Evolutionary conservation across 352 stramenopile species (phyloP), one percentile per base, ranked within the genome.

Genomic region (Globisporangium nodosum): DNA sequence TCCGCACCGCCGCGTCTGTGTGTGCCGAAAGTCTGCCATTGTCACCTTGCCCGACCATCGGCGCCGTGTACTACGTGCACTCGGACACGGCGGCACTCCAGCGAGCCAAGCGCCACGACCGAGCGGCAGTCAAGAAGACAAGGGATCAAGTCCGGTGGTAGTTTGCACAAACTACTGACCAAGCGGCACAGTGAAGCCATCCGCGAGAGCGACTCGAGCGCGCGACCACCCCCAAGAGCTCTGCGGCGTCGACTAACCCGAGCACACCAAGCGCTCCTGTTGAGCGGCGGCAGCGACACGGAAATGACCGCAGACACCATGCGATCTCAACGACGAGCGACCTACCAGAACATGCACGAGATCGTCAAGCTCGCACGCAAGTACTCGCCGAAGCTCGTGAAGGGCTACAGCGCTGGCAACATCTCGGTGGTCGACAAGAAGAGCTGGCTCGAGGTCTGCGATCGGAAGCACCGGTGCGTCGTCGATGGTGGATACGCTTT

Each of bases 341-440:
- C 74, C 6, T 92, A 88, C 54, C 80, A 90, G 64, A 92, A 89
- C 64, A 92, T 92, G 83, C 85, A 94, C 69, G 85, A 94, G 55
- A 89, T 93, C 60, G 81, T 92, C 65, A 93, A 91, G 61, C 70
- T 93, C 55, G 85, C 85, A 35, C 92, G 92, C 70, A 94, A 92
- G 54, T 94, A 91, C 67, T 93, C 83, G 58, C 84, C 85, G 16
- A 92, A 93, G 66, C 78, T 94, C 20, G 85, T 94, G 45, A 92
- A 91, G 45, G 85, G 85, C 51, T 94, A 92, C 77, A 94, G 85
- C 58, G 77, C 85, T 56, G 85, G 85, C 58, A 94, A 94, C 56
- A 93, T 94, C 59, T 90, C 85, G n/a, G 85, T 94, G 33, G 85
- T 94, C n/a, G 85, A 94, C 71, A 94, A 94, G 66, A 92, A 92